Percentiles rank a stretch among this genome's conserved stretches.
Evolutionary conservation across 805 yeast genomes (phyloP).

Genomic region (Yarrowia sp.): DNA sequence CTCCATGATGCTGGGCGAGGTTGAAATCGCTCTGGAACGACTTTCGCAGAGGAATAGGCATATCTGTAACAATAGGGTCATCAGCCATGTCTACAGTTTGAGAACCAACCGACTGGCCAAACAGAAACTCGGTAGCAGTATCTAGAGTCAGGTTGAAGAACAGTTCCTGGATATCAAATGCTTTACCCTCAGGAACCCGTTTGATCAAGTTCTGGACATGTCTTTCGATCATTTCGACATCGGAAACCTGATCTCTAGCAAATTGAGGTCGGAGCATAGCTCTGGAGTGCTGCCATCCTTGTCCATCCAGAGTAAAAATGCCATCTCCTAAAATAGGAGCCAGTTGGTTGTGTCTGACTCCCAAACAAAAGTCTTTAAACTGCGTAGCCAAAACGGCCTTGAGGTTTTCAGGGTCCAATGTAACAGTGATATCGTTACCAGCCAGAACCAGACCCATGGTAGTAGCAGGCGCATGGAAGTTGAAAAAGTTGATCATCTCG

Average conservation of each 20-base stretch:
- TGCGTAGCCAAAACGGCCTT: constrained; percentile 38
- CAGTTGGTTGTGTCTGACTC: constrained; percentile 34
- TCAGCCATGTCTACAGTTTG: constrained; percentile 30
- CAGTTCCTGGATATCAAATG: constrained; percentile 36
- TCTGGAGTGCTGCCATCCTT: constrained; percentile 42
- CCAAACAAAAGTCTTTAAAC: constrained; percentile 38
- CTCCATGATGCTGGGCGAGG: constrained; percentile 30
- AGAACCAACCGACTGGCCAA: constrained; percentile 37
- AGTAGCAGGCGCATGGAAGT: background rate
- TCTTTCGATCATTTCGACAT: constrained; percentile 33
- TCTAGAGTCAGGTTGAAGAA: constrained; percentile 39
- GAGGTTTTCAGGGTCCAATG: constrained; percentile 39
- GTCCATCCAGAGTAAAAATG: constrained; percentile 41
- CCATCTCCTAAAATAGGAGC: constrained; percentile 40
- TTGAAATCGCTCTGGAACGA: constrained; percentile 32
- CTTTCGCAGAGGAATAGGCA: constrained; percentile 1
- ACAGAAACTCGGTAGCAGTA: constrained; percentile 40
- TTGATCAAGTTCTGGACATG: constrained; percentile 33
- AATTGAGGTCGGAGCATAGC: constrained; percentile 42
- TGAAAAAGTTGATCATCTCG: background rate
- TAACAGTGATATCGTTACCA: constrained; percentile 26
- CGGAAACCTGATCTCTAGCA: constrained; percentile 38
- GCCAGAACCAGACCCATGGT: background rate
- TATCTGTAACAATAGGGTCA: constrained; percentile 11
- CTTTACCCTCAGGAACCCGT: background rate